Evolutionary conservation across 345 rosid genomes (phyloP), one percentile per base, ranked within the genome.

Genomic region (Cardamine chenopodiifolia): DNA sequence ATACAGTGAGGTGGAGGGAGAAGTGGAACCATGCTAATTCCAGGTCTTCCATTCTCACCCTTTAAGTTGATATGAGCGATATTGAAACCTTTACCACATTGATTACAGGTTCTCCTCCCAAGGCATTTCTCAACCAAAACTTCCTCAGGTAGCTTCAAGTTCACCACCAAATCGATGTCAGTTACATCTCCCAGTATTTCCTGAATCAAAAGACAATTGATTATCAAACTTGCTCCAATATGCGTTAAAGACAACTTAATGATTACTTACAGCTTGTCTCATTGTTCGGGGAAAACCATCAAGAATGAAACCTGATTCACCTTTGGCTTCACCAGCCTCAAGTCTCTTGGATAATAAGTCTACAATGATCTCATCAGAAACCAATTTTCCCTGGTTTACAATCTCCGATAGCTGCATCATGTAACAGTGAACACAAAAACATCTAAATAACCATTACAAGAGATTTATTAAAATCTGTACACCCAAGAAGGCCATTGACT

Each of bases 261-360:
- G 66, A 25, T 61, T 61, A 40, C 92, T 83, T 82, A 92, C 99
- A 31, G 97, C 98, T 86, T 95, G 99, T 63, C 82, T 80, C 60
- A 92, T 88, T 10, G 97, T 95, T 37, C 98, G 89, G 47, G 99
- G 99, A 73, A 95, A 95, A 37, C 99, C 98, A 75, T 92, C 99
- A 23, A 92, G 96, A 66, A 95, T 88, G 73, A 94, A 95, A 6
- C 97, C 96, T 4, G 92, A 84, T 87, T 92, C 97, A n/a, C 96
- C 97, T 80, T 83, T 87, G 1, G 87, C 85, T 76, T 90, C 91
- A 62, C 96, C 96, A 54, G 91, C 83, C 47, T 83, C 83, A 12
- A 95, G 93, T 70, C 98, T 85, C 80, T 92, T 92, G 1, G 96
- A 86, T 79, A 95, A 77, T 26, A 95, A 69, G 62, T 78, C 84